Evolutionary conservation across 352 stramenopile genomes (phyloP).

Genomic region (Phytophthora syringae): DNA sequence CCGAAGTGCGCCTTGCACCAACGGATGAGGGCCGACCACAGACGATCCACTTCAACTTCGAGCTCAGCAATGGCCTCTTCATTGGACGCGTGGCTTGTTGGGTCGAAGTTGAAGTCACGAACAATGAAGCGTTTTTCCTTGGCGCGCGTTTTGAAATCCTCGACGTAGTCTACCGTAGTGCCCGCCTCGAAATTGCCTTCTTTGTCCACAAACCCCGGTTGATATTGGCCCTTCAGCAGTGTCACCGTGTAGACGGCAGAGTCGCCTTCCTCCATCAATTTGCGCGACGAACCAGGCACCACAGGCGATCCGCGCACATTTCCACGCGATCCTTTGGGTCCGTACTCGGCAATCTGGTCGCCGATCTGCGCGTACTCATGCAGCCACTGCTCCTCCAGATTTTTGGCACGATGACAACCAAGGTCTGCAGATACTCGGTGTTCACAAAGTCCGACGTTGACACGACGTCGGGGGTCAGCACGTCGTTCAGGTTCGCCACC

Average conservation of each 20-base stretch:
- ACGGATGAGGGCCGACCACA: slow-evolving; percentile 94
- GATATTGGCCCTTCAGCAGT: slow-evolving; percentile 96
- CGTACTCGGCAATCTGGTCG: slow-evolving; percentile 90
- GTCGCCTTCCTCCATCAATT: slow-evolving; percentile 94
- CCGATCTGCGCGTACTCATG: slow-evolving; percentile 90
- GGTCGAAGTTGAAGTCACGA: slow-evolving; percentile 94
- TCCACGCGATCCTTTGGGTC: slow-evolving; percentile 89
- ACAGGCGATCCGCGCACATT: slow-evolving; percentile 95
- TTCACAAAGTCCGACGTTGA: slow-evolving; percentile 93
- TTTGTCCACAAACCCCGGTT: slow-evolving; percentile 83
- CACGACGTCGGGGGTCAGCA: slow-evolving; percentile 92
- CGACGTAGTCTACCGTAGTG: slow-evolving; percentile 94
- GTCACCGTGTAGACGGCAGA: slow-evolving; percentile 95
- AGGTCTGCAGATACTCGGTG: slow-evolving; percentile 97
- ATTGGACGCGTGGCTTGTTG: slow-evolving; percentile 86
- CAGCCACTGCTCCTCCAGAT: slow-evolving; percentile 90
- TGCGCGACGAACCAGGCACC: slow-evolving; percentile 92
- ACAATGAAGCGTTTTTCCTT: slow-evolving; percentile 95
- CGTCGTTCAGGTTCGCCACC: slow-evolving; percentile 94
- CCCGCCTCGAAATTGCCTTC: slow-evolving; percentile 92
- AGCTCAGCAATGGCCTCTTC: slow-evolving; percentile 88
- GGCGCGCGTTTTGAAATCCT: slow-evolving; percentile 93
- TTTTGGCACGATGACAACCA: slow-evolving; percentile 96
- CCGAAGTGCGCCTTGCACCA: slow-evolving; percentile 99
- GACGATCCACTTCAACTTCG: slow-evolving; percentile 93